Conservation (phyloP, 192 early-diverging fungal species). For the Rhizophagus sp. region DNA sequence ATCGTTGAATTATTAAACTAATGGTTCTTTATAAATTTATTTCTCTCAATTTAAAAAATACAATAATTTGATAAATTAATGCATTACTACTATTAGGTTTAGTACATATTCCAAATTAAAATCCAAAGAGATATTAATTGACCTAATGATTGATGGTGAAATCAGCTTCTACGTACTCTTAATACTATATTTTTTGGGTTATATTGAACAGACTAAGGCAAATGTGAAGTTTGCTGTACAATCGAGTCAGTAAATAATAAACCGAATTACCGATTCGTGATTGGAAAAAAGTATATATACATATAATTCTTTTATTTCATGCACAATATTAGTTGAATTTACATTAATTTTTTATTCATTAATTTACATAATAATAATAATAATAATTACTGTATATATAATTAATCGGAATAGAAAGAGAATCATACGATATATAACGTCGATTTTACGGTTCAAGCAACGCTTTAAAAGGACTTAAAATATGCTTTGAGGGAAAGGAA, state of each 20-base stretch:
- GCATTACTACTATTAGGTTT: slow-evolving; percentile 32
- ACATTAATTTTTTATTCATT: neutral
- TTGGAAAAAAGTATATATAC: slow-evolving; percentile 64
- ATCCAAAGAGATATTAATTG: slow-evolving; percentile 90
- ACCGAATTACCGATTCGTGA: slow-evolving; percentile 59
- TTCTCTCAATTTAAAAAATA: no score
- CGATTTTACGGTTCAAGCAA: slow-evolving; percentile 61
- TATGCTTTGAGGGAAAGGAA: no score
- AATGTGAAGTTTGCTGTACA: slow-evolving; percentile 68
- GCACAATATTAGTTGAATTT: neutral
- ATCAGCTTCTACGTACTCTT: slow-evolving; percentile 34
- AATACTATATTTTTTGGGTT: no score
- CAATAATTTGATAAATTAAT: no score
- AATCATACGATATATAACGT: slow-evolving; percentile 69
- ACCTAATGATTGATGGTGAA: slow-evolving; percentile 75
- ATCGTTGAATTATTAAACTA: slow-evolving; percentile 88
- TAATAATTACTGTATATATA: no score
- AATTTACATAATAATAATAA: neutral
- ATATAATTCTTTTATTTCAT: neutral
- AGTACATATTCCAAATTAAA: slow-evolving; percentile 84
- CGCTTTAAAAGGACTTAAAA: slow-evolving; percentile 52
- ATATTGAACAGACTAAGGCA: slow-evolving; percentile 41
- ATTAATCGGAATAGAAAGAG: slow-evolving; percentile 61
- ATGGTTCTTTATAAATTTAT: slow-evolving; percentile 68
- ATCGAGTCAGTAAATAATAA: slow-evolving; percentile 60